Evolutionary conservation across 108 stramenopile species (phyloP), one percentile per base, ranked within the genome.

Genomic region (Discostella stelligeroides): DNA sequence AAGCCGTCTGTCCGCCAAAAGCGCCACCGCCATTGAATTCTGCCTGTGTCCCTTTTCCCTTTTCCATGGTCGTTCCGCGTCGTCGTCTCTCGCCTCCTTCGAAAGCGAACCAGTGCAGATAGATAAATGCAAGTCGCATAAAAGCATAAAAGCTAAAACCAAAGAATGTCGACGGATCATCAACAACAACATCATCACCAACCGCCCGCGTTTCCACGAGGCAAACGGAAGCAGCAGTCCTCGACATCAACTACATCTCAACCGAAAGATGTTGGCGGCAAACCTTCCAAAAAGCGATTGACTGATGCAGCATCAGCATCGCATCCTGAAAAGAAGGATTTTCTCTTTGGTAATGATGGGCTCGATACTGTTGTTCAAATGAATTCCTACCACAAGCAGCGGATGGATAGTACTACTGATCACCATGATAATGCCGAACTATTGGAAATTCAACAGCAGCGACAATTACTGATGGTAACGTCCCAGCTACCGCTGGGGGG

Each of bases 401-500:
- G n/a, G n/a, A n/a, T n/a, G n/a, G n/a, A n/a, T n/a, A n/a, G n/a
- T n/a, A n/a, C n/a, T n/a, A n/a, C n/a, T 27, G 27, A 64, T 51
- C 60, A 54, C 30, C 14, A 17, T 0, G 14, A 54, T 38, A 18
- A 57, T 42, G 6, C 17, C 67, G 49, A n/a, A n/a, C n/a, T n/a
- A n/a, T n/a, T n/a, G n/a, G n/a, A n/a, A 57, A 29, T 4, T 6
- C 54, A 47, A 28, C 56, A 6, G n/a, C 51, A 14, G 17, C 60
- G 56, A 51, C 62, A 40, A n/a, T 43, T 24, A 60, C 17, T 24
- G 65, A 41, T 23, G 18, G 17, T 34, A 10, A 47, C 55, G 40
- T 57, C 63, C 14, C 43, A 46, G 41, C 58, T 90, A 11, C 92
- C 92, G 10, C 24, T 93, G 37, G 92, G 92, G 21, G 92, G 92